Evolutionary conservation across 2,329 filamentous ascomycete species (phyloP).

Genomic region (Colletotrichum musicola): DNA sequence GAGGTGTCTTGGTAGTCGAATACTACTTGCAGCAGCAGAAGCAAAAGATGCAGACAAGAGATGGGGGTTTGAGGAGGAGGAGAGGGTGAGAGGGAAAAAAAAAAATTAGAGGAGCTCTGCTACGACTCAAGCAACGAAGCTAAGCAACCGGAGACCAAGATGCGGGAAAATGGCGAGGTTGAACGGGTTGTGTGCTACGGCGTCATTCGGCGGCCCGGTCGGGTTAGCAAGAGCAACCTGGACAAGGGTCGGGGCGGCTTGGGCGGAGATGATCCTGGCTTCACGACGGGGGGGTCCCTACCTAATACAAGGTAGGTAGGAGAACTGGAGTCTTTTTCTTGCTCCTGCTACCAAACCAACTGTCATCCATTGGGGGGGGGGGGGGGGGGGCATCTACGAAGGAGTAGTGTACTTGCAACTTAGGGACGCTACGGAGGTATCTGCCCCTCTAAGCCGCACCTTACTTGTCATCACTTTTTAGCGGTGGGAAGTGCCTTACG

Average conservation of each 20-base stretch:
- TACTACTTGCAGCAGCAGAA: not conserved
- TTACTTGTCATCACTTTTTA: not conserved
- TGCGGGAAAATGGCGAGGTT: conserved; percentile 39
- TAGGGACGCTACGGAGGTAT: not conserved
- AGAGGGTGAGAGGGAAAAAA: not conserved
- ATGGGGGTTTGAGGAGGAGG: not conserved
- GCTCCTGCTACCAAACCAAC: conserved; percentile 27
- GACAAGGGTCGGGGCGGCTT: conserved; percentile 29
- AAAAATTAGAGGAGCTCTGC: not conserved
- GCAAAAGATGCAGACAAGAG: conserved; percentile 10
- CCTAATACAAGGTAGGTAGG: too few species aligned
- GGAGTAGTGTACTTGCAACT: too few species aligned
- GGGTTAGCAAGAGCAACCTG: conserved; percentile 31
- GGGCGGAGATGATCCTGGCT: conserved; percentile 28
- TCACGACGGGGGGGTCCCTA: conserved; percentile 6
- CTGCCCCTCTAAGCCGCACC: not conserved
- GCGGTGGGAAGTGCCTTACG: conserved; percentile 16
- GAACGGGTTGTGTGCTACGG: conserved; percentile 37
- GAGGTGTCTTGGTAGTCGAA: conserved; percentile 23
- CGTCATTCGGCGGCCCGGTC: conserved; percentile 33
- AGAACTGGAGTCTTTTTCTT: not conserved
- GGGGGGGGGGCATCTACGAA: too few species aligned
- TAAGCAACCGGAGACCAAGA: conserved; percentile 4
- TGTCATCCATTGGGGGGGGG: conserved; percentile 37
- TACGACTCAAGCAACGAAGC: conserved; percentile 43